Percentiles rank a stretch among this genome's conserved stretches.
These are phyloP conservation scores for Vigna unguiculata DNA, from an alignment of 306 rosid genomes.

Conservation along the genomic window DNA sequence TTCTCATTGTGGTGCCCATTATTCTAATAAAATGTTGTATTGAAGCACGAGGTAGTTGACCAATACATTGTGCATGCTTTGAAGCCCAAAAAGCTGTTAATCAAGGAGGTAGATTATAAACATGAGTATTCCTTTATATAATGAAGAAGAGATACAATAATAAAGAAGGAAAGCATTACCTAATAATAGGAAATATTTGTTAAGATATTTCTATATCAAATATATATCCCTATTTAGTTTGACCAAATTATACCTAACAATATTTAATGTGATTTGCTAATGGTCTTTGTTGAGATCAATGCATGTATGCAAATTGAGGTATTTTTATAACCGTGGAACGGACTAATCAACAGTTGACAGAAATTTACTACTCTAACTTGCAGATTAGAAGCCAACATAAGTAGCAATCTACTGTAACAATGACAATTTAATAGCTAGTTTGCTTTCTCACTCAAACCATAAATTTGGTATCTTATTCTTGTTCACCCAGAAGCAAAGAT, in stretches of 20 bases:
- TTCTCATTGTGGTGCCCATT: not conserved
- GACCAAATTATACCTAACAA: too few species aligned
- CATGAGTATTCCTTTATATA: too few species aligned
- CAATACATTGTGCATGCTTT: not conserved
- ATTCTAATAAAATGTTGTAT: not conserved
- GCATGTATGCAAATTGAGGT: not conserved
- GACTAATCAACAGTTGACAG: constrained; percentile 7
- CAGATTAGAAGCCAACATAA: constrained; percentile 19
- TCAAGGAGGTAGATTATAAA: not conserved
- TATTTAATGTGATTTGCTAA: not conserved
- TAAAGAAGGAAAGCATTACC: too few species aligned
- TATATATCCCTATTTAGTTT: too few species aligned
- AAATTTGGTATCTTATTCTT: constrained; percentile 43
- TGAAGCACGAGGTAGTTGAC: not conserved
- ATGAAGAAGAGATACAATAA: too few species aligned
- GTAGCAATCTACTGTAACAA: not conserved
- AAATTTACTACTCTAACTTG: constrained; percentile 10
- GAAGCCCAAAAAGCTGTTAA: not conserved
- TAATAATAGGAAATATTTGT: too few species aligned
- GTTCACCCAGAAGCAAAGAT: constrained; percentile 60
- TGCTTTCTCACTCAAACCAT: constrained; percentile 34
- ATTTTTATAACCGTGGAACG: not conserved
- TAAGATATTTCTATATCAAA: too few species aligned
- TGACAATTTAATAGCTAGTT: not conserved
- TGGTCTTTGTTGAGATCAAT: constrained; percentile 4